Conservation (phyloP, 345 rosid species). For the Hibiscus syriacus region DNA sequence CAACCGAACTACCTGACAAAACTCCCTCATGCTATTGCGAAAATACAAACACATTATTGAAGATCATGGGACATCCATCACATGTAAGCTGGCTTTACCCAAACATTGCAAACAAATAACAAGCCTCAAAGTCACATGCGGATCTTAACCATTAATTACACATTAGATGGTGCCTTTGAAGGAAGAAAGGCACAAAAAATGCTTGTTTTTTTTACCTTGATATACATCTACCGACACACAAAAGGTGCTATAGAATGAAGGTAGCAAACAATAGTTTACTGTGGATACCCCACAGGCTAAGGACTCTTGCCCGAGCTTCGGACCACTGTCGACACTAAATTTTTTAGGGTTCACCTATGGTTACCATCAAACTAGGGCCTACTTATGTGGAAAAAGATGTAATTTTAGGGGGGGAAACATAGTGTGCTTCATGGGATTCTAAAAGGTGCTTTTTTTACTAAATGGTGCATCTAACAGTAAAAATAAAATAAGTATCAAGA, state of each 20-base stretch:
- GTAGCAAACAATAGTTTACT: neutral
- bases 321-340: neutral
- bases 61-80: neutral
- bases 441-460: too few relatives aligned
- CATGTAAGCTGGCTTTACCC: neutral
- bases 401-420: too few relatives aligned
- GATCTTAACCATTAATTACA: too few relatives aligned
- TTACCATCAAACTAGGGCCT: conserved; percentile 13
- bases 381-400: neutral
- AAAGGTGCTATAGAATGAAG: neutral
- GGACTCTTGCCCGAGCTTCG: neutral
- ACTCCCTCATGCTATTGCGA: neutral
- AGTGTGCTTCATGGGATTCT: too few relatives aligned
- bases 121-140: neutral
- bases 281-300: neutral
- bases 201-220: neutral
- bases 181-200: neutral
- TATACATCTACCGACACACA: conserved; percentile 10
- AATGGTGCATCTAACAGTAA: neutral
- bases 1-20: too few relatives aligned
- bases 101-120: neutral
- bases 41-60: neutral
- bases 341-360: neutral
- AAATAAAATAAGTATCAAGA: neutral
- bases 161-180: neutral